Percentiles rank a stretch among this genome's conserved stretches.
Conservation (phyloP, 805 yeast species). For the Debaryomyces prosopidis region DNA sequence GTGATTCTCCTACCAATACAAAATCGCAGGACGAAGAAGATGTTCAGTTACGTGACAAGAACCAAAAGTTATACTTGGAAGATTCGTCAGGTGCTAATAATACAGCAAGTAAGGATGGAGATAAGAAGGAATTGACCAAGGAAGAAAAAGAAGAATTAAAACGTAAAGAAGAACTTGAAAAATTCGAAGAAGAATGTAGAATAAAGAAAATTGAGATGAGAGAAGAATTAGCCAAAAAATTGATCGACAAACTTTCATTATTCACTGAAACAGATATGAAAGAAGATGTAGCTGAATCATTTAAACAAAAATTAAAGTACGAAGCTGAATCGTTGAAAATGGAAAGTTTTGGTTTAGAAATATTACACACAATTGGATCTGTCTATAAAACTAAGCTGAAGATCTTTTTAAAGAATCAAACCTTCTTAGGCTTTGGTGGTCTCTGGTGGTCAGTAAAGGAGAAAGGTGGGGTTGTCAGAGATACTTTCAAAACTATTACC, state of each 20-base stretch:
- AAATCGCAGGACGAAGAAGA: conserved; percentile 2
- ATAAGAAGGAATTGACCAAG: conserved; percentile 29
- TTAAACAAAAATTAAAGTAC: conserved; percentile 62
- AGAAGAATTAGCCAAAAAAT: conserved; percentile 57
- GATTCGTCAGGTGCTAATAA: conserved; percentile 1
- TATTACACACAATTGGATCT: conserved; percentile 72
- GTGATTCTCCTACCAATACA: conserved; percentile 6
- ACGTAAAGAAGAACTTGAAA: conserved; percentile 53
- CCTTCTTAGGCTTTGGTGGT: conserved; percentile 66
- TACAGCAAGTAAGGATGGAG: conserved; percentile 7
- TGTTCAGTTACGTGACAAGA: conserved; percentile 2
- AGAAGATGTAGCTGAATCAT: conserved; percentile 46
- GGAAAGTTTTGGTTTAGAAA: conserved; percentile 85
- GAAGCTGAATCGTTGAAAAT: conserved; percentile 83
- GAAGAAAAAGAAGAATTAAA: conserved; percentile 46
- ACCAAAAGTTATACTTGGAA: conserved; percentile 14
- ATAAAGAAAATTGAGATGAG: conserved; percentile 66
- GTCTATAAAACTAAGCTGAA: conserved; percentile 66
- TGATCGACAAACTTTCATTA: conserved; percentile 47
- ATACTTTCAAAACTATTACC: conserved; percentile 68
- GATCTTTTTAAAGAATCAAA: conserved; percentile 64
- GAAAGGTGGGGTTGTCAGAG: conserved; percentile 71
- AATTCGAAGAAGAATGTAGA: conserved; percentile 76
- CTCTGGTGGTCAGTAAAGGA: conserved; percentile 69
- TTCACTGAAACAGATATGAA: conserved; percentile 46